Percentiles rank a stretch among this genome's conserved stretches.
Evolutionary conservation across 2,329 filamentous ascomycete genomes (phyloP).

Genomic region (Sporothrix brasiliensis): DNA sequence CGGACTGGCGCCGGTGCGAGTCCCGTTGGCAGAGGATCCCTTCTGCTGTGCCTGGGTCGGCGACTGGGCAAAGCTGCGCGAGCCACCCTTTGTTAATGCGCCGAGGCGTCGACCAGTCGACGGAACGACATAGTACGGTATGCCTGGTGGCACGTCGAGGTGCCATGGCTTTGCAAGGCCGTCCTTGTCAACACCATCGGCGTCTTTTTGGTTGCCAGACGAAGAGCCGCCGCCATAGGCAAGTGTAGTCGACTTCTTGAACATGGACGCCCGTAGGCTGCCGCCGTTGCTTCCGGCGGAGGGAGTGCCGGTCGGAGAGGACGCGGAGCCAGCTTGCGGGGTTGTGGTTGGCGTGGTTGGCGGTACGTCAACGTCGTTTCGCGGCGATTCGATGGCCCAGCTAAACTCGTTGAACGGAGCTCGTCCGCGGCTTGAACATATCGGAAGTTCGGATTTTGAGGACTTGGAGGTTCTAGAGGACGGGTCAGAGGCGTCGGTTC

Average conservation of each 20-base stretch:
- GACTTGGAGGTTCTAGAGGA: neutral
- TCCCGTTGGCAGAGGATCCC: neutral
- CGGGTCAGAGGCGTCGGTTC: neutral
- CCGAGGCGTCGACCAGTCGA: conserved; percentile 31
- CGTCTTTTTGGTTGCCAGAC: neutral
- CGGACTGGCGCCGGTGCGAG: conserved; percentile 2
- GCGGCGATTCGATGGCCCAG: conserved; percentile 28
- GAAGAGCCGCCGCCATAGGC: conserved; percentile 19
- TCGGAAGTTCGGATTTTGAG: conserved; percentile 19
- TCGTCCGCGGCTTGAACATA: conserved; percentile 33
- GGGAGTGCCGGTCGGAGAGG: conserved; percentile 1
- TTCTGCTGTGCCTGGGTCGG: conserved; percentile 10
- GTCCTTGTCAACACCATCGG: conserved; percentile 27
- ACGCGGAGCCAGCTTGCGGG: neutral
- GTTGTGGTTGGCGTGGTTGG: neutral
- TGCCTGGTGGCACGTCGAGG: conserved; percentile 29
- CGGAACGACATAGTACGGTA: conserved; percentile 33
- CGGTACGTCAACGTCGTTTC: conserved; percentile 28
- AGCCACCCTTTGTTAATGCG: conserved; percentile 25
- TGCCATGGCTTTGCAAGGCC: conserved; percentile 33
- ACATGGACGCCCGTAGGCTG: conserved; percentile 33
- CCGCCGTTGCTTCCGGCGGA: conserved; percentile 28
- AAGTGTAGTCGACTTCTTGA: conserved; percentile 31
- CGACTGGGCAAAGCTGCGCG: conserved; percentile 9
- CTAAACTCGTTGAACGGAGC: conserved; percentile 30